Conservation (phyloP, 495 filamentous ascomycete genomes). For the Chlorociboria aeruginascens region DNA sequence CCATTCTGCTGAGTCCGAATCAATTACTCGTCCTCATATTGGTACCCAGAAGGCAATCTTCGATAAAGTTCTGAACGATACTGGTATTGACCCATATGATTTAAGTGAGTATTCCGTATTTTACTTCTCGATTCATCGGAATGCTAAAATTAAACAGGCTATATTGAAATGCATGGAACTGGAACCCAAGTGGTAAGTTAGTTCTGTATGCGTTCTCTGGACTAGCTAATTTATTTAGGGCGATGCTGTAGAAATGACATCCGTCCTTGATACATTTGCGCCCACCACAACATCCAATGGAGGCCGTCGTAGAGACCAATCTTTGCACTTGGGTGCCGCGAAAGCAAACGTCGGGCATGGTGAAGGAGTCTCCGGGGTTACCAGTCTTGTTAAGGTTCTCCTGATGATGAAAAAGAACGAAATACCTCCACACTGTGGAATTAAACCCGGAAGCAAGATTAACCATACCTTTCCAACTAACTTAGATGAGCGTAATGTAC, state of each 20-base stretch:
- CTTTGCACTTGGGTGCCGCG: conserved; percentile 64
- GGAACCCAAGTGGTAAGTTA: conserved; percentile 51
- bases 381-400: conserved; percentile 63
- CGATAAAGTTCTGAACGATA: conserved; percentile 56
- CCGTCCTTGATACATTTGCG: conserved; percentile 68
- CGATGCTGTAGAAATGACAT: conserved; percentile 66
- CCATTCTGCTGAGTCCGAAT: conserved; percentile 65
- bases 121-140: no score
- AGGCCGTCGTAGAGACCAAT: conserved; percentile 49
- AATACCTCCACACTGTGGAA: conserved; percentile 77
- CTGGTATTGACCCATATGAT: conserved; percentile 55
- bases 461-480: conserved; percentile 71
- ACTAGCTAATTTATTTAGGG: conserved; percentile 24
- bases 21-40: conserved; percentile 33
- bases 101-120: conserved; percentile 25
- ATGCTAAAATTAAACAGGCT: conserved; percentile 24
- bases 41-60: conserved; percentile 44
- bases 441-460: conserved; percentile 54
- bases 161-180: conserved; percentile 82
- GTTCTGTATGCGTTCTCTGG: no score
- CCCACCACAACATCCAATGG: conserved; percentile 32
- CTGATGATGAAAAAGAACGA: conserved; percentile 68
- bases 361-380: conserved; percentile 75
- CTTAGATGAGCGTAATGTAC: conserved; percentile 59
- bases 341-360: conserved; percentile 82